Base-by-base conservation (phyloP, 2,329 filamentous ascomycete species). In the Shiraia bambusicola region DNA sequence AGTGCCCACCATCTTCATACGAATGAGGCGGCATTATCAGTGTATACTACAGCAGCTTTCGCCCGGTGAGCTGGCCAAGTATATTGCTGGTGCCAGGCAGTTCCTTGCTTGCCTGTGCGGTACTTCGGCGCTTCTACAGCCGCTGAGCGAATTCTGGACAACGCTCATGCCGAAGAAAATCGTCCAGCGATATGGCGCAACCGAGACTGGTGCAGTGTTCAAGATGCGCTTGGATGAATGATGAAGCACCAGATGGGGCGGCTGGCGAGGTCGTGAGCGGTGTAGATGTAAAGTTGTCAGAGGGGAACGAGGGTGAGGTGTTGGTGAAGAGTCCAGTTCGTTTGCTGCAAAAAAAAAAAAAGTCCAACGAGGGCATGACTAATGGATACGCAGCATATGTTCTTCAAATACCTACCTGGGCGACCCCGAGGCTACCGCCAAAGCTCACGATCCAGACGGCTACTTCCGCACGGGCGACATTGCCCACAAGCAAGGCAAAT, bases 111-210 rank as follows among this genome's bases (percentile, higher is more conserved):
- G 69, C 42, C 56, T 74, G 5, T 74, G 72, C 48, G 72, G 72
- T 1, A 78, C 75, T 0, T 75, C 71, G 3, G 76, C 76, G 1
- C 48, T 78, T 27, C 76, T 75, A 2, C 69, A 71, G 37, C 73
- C 75, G 1, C 70, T 79, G 28, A 71, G 71, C n/a, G 69, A 77
- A 28, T 78, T 77, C 50, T 78, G 76, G 76, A 67, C 67, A 3
- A 53, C 60, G 4, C 59, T 76, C 3, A 61, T 75, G 53, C 69
- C 70, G 25, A 68, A 67, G 37, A 59, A 48, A n/a, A 74, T 74
- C 31, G 45, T 71, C 27, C 72, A 71, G 37, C 54, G 72, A 19
- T 75, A 75, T 42, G 72, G 72, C 0, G 69, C 70, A 1, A 73
- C 72, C 0, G 72, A 74, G 40, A 69, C 73, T 50, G 69, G 71